Base-by-base conservation (phyloP, 441 rosid genomes). In the Adansonia rubrostipa region DNA sequence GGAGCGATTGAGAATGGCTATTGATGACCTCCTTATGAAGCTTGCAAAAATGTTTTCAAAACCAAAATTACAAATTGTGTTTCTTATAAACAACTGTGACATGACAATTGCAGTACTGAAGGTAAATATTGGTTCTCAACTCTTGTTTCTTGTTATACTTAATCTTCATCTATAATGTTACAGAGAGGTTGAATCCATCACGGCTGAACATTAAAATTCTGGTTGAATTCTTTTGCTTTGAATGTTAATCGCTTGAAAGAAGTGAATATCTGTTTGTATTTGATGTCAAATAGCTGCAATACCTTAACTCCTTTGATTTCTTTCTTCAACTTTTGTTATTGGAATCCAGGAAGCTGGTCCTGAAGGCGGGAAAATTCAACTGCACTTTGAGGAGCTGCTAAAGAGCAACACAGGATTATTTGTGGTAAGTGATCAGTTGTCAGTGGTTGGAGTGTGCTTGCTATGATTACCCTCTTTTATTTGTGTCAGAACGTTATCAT, bases 1-100 rank as follows among this genome's bases (percentile, higher is more conserved):
- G 95, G 98, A 97, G 51, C 89, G 98, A 19, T 90, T 97, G 81
- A 90, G 98, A 86, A 97, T 97, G 97, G 97, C 98, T 77, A 75
- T 95, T 74, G 98, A 97, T 77, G 98, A 91, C 82, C 86, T 97
- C 88, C 85, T 97, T 77, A 83, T 92, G 81, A 97, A 91, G 89
- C 97, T 97, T 66, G 98, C 99, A 48, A 90, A 78, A 80, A 80
- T 85, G 73, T 97, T 95, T 86, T 83, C 95, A 20, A 93, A 78
- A 80, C 86, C 92, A 53, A 97, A 95, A 83, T 92, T 77, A 58
- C 97, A 93, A 80, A 93, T 85, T 71, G 97, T 95, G 84, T 97
- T 97, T 84, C 94, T 97, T 75, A 91, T 95, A 70, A 97, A 97
- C 88, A 97, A 97, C 86, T 93, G 95, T 53, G 99, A 97, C 77